Percentiles rank a stretch among this genome's conserved stretches.
Evolutionary conservation across 106 monocot species (phyloP).

Genomic region (Agapanthus africanus): DNA sequence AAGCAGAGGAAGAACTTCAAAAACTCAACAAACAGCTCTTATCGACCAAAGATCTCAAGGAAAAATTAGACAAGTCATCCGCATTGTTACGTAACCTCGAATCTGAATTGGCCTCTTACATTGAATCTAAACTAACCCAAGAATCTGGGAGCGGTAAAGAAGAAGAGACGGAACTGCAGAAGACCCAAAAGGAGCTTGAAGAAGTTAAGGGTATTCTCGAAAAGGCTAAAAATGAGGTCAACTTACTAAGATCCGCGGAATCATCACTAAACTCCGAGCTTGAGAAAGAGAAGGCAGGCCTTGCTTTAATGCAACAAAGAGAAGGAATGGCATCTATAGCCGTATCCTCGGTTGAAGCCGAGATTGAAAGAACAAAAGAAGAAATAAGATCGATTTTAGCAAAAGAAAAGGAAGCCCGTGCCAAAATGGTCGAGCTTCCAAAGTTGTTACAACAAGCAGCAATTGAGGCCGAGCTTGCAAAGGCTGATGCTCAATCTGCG

Average conservation of each 20-base stretch:
- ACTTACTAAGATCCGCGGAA: conserved; percentile 8
- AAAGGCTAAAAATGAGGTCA: conserved; percentile 13
- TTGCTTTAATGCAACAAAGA: conserved; percentile 15
- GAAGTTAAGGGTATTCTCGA: conserved; percentile 9
- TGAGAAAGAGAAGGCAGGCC: conserved; percentile 15
- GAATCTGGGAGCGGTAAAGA: not conserved
- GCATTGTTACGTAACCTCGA: conserved; percentile 6
- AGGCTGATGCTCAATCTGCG: conserved; percentile 3
- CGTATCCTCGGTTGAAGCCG: conserved; percentile 9
- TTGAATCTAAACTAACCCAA: conserved; percentile 19
- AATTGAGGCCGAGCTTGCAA: not conserved
- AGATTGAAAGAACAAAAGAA: conserved; percentile 17
- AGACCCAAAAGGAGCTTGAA: conserved; percentile 5
- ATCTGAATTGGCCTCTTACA: conserved; percentile 14
- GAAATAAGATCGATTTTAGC: conserved; percentile 3
- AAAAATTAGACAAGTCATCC: conserved; percentile 9
- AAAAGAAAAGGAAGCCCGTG: conserved; percentile 8
- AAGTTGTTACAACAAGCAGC: conserved; percentile 14
- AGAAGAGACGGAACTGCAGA: not conserved
- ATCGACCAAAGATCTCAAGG: conserved; percentile 14
- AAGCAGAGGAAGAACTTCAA: conserved; percentile 20
- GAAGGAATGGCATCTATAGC: conserved; percentile 21
- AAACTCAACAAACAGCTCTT: conserved; percentile 11
- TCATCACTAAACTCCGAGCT: conserved; percentile 11
- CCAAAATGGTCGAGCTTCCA: conserved; percentile 14